These are phyloP conservation scores for Umbelopsis isabellina DNA, from an alignment of 192 early-diverging fungal species.

Conservation along the genomic window DNA sequence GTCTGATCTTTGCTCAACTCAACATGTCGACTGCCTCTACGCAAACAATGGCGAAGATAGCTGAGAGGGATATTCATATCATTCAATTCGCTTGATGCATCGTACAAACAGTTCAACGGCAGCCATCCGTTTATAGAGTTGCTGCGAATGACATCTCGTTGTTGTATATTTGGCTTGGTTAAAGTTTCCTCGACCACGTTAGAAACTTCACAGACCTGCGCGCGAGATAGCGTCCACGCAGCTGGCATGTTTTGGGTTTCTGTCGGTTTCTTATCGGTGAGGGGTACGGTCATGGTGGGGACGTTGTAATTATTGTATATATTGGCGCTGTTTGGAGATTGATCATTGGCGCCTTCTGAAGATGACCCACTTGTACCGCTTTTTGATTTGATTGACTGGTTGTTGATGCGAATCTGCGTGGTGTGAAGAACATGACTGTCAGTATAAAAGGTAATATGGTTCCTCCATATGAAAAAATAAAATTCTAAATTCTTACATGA, in stretches of 20 bases:
- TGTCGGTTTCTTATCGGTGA: background rate
- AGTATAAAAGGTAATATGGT: too few relatives aligned
- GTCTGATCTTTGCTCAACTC: constrained; percentile 22
- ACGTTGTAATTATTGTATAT: background rate
- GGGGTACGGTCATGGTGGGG: background rate
- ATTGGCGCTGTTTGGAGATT: background rate
- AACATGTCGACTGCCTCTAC: constrained; percentile 1
- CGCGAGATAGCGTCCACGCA: background rate
- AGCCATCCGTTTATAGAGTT: constrained; percentile 16
- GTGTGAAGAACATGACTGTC: too few relatives aligned
- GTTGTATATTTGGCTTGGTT: constrained; percentile 1
- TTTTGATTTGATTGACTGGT: background rate
- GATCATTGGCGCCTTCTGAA: constrained; percentile 21
- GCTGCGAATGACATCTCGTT: background rate
- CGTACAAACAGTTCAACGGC: background rate
- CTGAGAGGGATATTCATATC: constrained; percentile 18
- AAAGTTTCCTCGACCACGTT: constrained; percentile 1
- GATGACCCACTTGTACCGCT: background rate
- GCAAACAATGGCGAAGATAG: constrained; percentile 24
- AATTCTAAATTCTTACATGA: constrained; percentile 15
- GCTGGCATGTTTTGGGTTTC: background rate
- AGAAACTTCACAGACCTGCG: background rate
- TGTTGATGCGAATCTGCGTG: background rate
- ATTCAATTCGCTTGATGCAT: constrained; percentile 6
- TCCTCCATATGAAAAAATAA: too few relatives aligned